Evolutionary conservation across 495 filamentous ascomycete genomes (phyloP).

Genomic region (Xylaria telfairii): DNA sequence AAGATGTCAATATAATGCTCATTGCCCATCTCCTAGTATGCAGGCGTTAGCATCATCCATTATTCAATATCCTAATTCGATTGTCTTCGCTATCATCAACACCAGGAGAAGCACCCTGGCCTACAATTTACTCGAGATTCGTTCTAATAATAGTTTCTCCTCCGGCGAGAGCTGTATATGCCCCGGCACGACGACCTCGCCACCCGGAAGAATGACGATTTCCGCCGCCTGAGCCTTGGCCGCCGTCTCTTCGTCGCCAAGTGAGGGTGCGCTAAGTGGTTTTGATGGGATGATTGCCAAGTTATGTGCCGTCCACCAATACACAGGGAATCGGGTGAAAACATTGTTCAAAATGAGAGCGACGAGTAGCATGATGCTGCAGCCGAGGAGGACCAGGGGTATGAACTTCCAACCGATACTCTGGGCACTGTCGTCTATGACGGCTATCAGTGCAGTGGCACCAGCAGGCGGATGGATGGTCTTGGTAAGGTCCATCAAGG

Average conservation of each 20-base stretch:
- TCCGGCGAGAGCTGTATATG: constrained; percentile 46
- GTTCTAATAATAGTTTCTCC: constrained; percentile 49
- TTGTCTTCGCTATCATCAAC: not conserved
- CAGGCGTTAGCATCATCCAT: not conserved
- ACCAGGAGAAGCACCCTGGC: not conserved
- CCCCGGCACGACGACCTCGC: constrained; percentile 42
- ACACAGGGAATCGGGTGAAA: constrained; percentile 75
- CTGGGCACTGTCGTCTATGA: constrained; percentile 61
- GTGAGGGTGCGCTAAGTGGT: constrained; percentile 18
- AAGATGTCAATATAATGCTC: not conserved
- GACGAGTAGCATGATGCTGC: constrained; percentile 66
- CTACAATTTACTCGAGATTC: constrained; percentile 42
- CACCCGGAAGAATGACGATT: constrained; percentile 39
- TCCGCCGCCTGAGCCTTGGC: constrained; percentile 24
- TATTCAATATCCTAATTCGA: not conserved
- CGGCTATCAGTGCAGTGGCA: constrained; percentile 82
- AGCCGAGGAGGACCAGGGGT: constrained; percentile 69
- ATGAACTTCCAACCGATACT: constrained; percentile 77
- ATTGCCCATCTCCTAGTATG: not conserved
- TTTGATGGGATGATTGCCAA: constrained; percentile 35
- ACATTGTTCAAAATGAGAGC: constrained; percentile 80
- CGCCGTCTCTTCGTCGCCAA: constrained; percentile 27
- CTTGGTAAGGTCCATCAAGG: constrained; percentile 76
- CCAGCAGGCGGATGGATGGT: constrained; percentile 89
- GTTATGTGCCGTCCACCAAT: constrained; percentile 71